phyloP scores from a whole-genome alignment of 768 basidiomycete genomes.

The Daedaleopsis nitida region DNA sequence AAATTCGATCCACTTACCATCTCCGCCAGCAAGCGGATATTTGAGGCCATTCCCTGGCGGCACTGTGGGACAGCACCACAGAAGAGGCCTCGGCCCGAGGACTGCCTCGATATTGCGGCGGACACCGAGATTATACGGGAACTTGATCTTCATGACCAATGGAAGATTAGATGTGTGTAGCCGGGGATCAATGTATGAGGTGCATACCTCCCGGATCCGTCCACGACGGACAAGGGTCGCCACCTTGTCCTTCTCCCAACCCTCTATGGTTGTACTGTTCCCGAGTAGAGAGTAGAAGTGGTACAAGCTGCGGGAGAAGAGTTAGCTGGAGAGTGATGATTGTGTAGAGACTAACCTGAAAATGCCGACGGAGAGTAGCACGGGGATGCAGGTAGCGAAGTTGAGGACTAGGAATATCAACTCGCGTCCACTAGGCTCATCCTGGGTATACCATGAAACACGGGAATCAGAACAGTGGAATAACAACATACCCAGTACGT shows the following conservation, averaged over 20 bases:
- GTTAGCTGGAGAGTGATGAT: background rate
- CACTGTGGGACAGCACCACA: conserved; percentile 84
- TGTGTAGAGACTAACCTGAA: conserved; percentile 65
- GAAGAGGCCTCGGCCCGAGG: conserved; percentile 69
- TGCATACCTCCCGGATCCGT: conserved; percentile 73
- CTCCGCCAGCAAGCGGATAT: conserved; percentile 68
- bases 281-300: conserved; percentile 76
- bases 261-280: conserved; percentile 96
- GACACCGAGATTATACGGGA: conserved; percentile 88
- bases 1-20: conserved; percentile 74
- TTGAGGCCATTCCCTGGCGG: conserved; percentile 73
- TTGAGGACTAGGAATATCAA: conserved; percentile 88
- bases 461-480: background rate
- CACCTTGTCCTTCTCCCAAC: conserved; percentile 97
- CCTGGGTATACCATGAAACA: conserved; percentile 42
- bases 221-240: conserved; percentile 83
- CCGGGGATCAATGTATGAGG: background rate
- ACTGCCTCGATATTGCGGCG: conserved; percentile 74
- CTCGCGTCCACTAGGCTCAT: conserved; percentile 66
- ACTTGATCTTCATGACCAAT: conserved; percentile 63
- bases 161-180: background rate
- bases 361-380: conserved; percentile 81
- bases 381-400: conserved; percentile 82
- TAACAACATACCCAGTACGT: conserved; percentile 54
- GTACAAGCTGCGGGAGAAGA: conserved; percentile 59